A percentile compares a stretch with the other conserved stretches of the same genome.
phyloP scores from a whole-genome alignment of 2,329 filamentous ascomycete genomes.

The Aspergillus jensenii region DNA sequence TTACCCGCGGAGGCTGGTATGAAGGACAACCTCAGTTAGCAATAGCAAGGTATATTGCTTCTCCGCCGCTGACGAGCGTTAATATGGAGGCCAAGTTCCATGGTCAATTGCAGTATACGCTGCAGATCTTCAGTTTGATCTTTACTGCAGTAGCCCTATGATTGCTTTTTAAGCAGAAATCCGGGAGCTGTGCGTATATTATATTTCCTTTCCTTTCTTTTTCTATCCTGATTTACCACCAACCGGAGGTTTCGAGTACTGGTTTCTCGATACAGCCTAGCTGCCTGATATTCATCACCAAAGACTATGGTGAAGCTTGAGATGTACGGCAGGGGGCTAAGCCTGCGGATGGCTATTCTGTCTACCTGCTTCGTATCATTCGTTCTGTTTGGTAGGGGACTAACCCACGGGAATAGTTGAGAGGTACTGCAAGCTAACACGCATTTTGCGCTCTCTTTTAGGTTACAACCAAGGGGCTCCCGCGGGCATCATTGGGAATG shows the following conservation, averaged over 20 bases:
- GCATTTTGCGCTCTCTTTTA: constrained; percentile 9
- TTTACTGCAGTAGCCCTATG: constrained; percentile 13
- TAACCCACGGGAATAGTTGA: neutral
- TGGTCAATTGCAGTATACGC: constrained; percentile 2
- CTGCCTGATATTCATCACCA: neutral
- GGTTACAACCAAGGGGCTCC: constrained; percentile 54
- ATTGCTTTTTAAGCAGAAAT: constrained; percentile 20
- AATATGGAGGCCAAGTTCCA: constrained; percentile 6
- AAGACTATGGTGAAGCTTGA: constrained; percentile 23
- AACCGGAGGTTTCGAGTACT: neutral
- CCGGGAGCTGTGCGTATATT: constrained; percentile 13
- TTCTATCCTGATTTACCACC: neutral
- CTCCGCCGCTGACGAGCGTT: constrained; percentile 1
- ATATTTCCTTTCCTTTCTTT: constrained; percentile 1
- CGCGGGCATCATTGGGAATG: constrained; percentile 48
- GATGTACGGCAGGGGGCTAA: constrained; percentile 27
- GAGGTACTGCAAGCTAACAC: constrained; percentile 9
- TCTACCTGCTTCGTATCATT: constrained; percentile 26
- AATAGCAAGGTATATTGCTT: constrained; percentile 4
- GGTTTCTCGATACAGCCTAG: neutral
- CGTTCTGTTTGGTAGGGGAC: constrained; percentile 25
- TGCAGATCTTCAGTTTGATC: constrained; percentile 10
- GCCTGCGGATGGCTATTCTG: constrained; percentile 28
- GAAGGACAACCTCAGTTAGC: constrained; percentile 18
- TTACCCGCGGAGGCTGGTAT: constrained; percentile 20